These are phyloP conservation scores for Verticillium albo-atrum DNA, from an alignment of 2,329 filamentous ascomycete genomes.

Conservation along the genomic window DNA sequence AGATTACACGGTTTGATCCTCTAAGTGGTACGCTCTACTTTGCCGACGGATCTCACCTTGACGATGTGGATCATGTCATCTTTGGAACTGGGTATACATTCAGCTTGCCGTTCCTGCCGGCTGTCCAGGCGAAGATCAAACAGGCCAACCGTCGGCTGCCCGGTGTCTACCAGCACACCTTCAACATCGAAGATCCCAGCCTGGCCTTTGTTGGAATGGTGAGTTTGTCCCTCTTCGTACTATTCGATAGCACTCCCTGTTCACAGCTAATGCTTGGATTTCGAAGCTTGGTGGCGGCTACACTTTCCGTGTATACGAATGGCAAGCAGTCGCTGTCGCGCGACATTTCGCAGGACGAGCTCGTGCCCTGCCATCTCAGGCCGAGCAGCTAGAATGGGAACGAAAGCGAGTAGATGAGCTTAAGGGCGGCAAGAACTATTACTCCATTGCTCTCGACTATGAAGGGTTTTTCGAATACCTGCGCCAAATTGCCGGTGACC, in stretches of 20 bases:
- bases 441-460: conserved; percentile 28
- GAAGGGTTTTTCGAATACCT: conserved; percentile 33
- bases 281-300: conserved; percentile 27
- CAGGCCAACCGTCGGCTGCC: conserved; percentile 24
- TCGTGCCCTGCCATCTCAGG: conserved; percentile 15
- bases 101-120: conserved; percentile 48
- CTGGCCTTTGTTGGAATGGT: conserved; percentile 30
- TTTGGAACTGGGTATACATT: conserved; percentile 58
- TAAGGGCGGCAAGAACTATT: conserved; percentile 26
- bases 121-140: conserved; percentile 39
- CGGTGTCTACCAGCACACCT: conserved; percentile 30
- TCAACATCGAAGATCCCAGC: conserved; percentile 27
- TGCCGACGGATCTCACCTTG: conserved; percentile 41
- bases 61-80: conserved; percentile 50
- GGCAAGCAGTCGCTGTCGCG: conserved; percentile 31
- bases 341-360: conserved; percentile 27
- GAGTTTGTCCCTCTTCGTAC: conserved; percentile 10
- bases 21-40: conserved; percentile 39
- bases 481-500: conserved; percentile 34
- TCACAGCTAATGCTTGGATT: not conserved
- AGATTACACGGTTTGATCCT: conserved; percentile 35
- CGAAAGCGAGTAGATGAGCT: conserved; percentile 18
- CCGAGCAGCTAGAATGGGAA: conserved; percentile 27
- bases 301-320: conserved; percentile 32
- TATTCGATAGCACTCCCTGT: too few relatives aligned